phyloP scores from a whole-genome alignment of 2,329 filamentous ascomycete species.

The Ceratocystis cacaofunesta region DNA sequence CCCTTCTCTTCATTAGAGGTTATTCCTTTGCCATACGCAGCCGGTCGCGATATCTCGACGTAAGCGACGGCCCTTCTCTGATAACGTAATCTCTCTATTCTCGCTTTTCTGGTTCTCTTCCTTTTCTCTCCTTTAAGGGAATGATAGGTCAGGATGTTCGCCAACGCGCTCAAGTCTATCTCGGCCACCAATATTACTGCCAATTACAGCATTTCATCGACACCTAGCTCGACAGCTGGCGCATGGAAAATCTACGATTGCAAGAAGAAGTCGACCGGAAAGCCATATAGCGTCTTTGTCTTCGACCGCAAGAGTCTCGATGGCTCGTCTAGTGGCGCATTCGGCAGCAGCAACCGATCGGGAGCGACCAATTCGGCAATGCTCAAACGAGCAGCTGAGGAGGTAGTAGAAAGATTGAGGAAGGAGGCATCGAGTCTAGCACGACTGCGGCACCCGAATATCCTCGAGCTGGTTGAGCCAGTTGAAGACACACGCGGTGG shows the following conservation, averaged over 20 bases:
- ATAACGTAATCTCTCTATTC: not conserved
- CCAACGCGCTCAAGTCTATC: conserved; percentile 85
- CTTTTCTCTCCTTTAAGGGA: not conserved
- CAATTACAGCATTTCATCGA: conserved; percentile 72
- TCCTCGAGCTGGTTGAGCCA: conserved; percentile 84
- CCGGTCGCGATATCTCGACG: not conserved
- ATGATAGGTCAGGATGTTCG: conserved; percentile 54
- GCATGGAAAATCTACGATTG: conserved; percentile 97
- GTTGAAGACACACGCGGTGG: conserved; percentile 87
- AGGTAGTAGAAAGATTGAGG: conserved; percentile 79
- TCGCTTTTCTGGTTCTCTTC: not conserved
- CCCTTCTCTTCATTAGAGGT: not conserved
- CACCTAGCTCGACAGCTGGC: conserved; percentile 64
- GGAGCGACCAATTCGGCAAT: conserved; percentile 39
- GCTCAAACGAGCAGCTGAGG: conserved; percentile 69
- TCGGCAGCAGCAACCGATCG: conserved; percentile 27
- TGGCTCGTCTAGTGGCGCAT: conserved; percentile 28
- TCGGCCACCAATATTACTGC: conserved; percentile 76
- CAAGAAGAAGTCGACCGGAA: conserved; percentile 89
- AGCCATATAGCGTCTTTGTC: conserved; percentile 78
- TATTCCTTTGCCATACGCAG: not conserved
- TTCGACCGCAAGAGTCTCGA: conserved; percentile 85
- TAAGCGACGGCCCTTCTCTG: not conserved
- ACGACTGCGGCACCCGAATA: conserved; percentile 74
- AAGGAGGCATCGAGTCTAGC: conserved; percentile 84